Evolutionary conservation across 345 rosid genomes (phyloP).

Genomic region (Arabidopsis arenosa): DNA sequence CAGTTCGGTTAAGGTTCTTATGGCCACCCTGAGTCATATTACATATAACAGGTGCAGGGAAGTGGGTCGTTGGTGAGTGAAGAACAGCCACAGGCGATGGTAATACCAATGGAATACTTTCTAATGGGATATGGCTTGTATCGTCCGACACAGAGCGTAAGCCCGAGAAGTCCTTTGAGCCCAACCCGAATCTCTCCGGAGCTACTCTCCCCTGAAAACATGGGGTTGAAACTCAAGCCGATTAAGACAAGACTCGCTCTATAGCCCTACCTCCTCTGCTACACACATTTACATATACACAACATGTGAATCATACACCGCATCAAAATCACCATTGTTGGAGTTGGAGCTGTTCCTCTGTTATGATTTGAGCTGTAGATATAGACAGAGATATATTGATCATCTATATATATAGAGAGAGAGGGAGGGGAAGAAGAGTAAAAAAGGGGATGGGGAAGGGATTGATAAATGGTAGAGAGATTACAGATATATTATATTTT

Average conservation of each 20-base stretch:
- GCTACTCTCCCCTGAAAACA: conserved; percentile 97
- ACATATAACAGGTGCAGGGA: conserved; percentile 71
- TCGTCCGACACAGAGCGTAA: conserved; percentile 71
- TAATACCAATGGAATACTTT: conserved; percentile 91
- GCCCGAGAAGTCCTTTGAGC: conserved; percentile 94
- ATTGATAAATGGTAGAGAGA: conserved; percentile 34
- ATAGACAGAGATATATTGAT: conserved; percentile 39
- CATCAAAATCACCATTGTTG: conserved; percentile 26
- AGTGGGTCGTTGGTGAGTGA: conserved; percentile 96
- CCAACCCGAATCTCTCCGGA: conserved; percentile 82
- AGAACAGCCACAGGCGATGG: conserved; percentile 98
- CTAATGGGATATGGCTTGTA: conserved; percentile 80
- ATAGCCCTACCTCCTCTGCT: conserved; percentile 18
- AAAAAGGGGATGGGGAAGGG: conserved; percentile 16
- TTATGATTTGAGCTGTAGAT: conserved; percentile 42
- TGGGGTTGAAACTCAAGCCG: conserved; percentile 97
- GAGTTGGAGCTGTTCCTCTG: conserved; percentile 33
- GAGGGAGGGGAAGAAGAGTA: not conserved
- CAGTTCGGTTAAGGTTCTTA: not conserved
- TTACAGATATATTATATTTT: conserved; percentile 36
- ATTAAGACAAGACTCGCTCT: conserved; percentile 71
- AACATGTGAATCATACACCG: conserved; percentile 26
- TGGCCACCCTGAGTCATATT: not conserved
- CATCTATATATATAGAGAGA: conserved; percentile 32
- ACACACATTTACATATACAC: conserved; percentile 4